A percentile compares a stretch with the other conserved stretches of the same genome.
These are phyloP conservation scores for Inonotus hispidus DNA, from an alignment of 1,284 basidiomycete genomes.

Conservation along the genomic window DNA sequence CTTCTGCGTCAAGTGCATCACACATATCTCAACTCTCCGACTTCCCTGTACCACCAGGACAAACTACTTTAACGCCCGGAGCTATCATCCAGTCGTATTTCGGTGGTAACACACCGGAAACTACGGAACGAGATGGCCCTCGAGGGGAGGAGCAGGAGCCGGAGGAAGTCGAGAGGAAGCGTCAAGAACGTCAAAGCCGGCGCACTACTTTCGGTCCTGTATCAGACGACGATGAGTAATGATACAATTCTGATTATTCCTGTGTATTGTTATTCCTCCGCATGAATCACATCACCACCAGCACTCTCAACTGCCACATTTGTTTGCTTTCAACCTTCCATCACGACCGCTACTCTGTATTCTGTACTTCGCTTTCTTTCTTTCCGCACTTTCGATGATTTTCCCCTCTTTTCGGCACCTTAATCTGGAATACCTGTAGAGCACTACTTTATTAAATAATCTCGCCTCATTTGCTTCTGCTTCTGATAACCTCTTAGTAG, in stretches of 20 bases:
- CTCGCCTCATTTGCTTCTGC: neutral
- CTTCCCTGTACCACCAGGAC: constrained; percentile 57
- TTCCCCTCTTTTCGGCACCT: neutral
- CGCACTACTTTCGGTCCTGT: constrained; percentile 29
- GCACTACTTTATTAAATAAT: neutral
- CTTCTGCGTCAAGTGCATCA: constrained; percentile 50
- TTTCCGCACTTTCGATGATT: neutral
- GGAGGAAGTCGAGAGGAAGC: neutral
- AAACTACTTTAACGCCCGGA: constrained; percentile 26
- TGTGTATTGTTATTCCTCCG: neutral
- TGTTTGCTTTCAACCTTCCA: neutral
- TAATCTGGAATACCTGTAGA: constrained; percentile 5
- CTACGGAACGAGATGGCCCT: constrained; percentile 8
- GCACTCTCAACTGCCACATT: neutral
- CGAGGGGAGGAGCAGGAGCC: neutral
- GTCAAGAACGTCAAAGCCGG: constrained; percentile 19
- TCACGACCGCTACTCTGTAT: neutral
- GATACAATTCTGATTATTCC: constrained; percentile 4
- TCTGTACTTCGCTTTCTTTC: neutral
- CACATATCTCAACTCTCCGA: constrained; percentile 70
- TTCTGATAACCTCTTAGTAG: neutral
- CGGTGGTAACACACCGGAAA: constrained; percentile 25
- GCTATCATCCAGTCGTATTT: constrained; percentile 43
- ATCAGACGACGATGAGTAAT: constrained; percentile 19
- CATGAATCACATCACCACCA: neutral